Evolutionary conservation across 2,329 filamentous ascomycete genomes (phyloP), one percentile per base, ranked within the genome.

Genomic region (Capronia coronata): DNA sequence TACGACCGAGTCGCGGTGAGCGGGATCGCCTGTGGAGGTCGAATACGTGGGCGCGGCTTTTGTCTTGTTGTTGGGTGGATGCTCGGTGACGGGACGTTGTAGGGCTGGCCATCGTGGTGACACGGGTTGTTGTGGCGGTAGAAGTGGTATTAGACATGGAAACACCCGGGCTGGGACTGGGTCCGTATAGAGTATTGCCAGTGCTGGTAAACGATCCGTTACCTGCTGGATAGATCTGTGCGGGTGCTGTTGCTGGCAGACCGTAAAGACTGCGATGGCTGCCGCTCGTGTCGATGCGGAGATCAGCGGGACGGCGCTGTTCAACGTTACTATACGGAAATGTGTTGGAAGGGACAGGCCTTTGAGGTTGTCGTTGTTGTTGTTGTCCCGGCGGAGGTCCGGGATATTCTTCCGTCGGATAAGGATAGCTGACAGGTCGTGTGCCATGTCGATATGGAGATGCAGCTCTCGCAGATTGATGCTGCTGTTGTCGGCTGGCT

Each of bases 1-100:
- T 60, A 14, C 62, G 62, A 7, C 61, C 59, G 8, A 61, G 47
- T 19, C 58, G 62, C 5, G 67, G 67, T 44, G 64, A 67, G 22
- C 67, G 64, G 14, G 66, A 68, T 19, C 66, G 64, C 45, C 67
- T 57, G 42, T 67, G 64, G 3, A 69, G 57, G 22, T 67, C 59
- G 39, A 63, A 56, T 5, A 65, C 61, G 51, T 67, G 65, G 6
- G 50, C 32, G n/a, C 47, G 41, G 22, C 25, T 27, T 27, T 27
- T 27, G 25, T 39, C 32, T 7, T 43, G 32, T 37, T 18, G 49
- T 38, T 19, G 40, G 4, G 30, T 34, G 3, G 25, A 13, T 18
- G 19, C 3, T 39, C 16, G 18, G 6, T 30, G 32, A 23, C n/a
- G 7, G 34, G 16, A 14, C 19, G 7, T 13, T 13, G 18, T 13